Conservation (phyloP, 1,284 basidiomycete genomes). For the Leccinum solheimii region DNA sequence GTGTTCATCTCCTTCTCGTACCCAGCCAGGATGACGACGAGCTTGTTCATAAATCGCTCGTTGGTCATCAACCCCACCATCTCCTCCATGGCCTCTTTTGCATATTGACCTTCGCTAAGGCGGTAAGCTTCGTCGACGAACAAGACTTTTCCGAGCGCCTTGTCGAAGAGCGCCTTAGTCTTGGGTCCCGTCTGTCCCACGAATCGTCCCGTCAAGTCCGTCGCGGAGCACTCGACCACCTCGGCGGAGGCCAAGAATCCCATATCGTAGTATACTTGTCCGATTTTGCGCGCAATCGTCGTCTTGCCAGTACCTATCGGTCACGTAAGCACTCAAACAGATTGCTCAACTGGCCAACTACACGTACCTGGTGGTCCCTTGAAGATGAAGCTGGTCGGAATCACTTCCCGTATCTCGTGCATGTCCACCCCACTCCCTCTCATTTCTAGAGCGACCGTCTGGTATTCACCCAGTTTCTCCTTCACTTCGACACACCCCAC, state of each 20-base stretch:
- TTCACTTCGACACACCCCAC: not conserved
- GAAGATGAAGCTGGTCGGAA: not conserved
- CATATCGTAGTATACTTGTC: slow-evolving; percentile 61
- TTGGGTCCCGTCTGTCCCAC: slow-evolving; percentile 71
- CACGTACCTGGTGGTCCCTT: not conserved
- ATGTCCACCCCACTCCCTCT: not conserved
- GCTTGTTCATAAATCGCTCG: slow-evolving; percentile 51
- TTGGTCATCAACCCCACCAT: slow-evolving; percentile 60
- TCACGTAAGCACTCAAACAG: not conserved
- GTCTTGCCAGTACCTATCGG: not conserved
- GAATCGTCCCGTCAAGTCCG: slow-evolving; percentile 64
- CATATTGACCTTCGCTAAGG: not conserved
- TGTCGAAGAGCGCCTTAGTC: slow-evolving; percentile 49
- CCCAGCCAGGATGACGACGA: slow-evolving; percentile 66
- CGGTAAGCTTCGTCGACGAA: not conserved
- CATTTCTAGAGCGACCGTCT: not conserved
- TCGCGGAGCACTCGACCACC: slow-evolving; percentile 62
- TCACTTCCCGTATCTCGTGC: not conserved
- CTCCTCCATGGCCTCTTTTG: slow-evolving; percentile 68
- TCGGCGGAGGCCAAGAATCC: slow-evolving; percentile 54
- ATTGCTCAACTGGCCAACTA: not conserved
- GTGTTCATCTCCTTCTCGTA: slow-evolving; percentile 67
- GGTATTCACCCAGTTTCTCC: not conserved
- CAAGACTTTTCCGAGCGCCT: slow-evolving; percentile 44
- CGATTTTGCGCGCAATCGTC: slow-evolving; percentile 38